Conservation (phyloP, 2,329 filamentous ascomycete species). For the Fusarium oligoseptatum region DNA sequence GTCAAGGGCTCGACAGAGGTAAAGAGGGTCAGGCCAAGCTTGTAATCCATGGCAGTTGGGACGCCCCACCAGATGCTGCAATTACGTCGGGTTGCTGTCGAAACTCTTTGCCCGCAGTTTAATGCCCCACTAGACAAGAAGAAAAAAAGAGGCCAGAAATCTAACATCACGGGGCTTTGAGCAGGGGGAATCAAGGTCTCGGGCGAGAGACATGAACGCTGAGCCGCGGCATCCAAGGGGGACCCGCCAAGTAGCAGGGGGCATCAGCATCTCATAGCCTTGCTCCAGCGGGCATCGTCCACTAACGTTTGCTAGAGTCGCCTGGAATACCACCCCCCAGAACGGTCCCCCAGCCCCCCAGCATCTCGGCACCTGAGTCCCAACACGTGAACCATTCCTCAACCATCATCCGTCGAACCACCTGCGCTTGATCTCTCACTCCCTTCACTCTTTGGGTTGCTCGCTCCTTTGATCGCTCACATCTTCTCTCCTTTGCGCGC, state of each 20-base stretch:
- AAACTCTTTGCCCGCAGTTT: slow-evolving; percentile 6
- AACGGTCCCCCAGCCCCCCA: no score
- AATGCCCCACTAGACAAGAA: slow-evolving; percentile 1
- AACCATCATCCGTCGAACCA: no score
- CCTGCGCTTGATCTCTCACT: no score
- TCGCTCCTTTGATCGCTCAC: no score
- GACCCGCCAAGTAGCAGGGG: slow-evolving; percentile 22
- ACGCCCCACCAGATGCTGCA: slow-evolving; percentile 24
- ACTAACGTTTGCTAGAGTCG: slow-evolving; percentile 8
- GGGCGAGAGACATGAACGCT: slow-evolving; percentile 6
- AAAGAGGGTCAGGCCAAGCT: not conserved
- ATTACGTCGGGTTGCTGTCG: slow-evolving; percentile 29
- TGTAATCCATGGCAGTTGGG: slow-evolving; percentile 17
- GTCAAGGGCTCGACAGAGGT: not conserved
- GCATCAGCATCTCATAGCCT: not conserved
- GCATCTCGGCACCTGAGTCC: no score
- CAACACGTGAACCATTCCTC: no score
- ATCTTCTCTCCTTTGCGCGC: no score
- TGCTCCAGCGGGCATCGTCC: not conserved
- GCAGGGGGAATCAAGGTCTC: slow-evolving; percentile 3
- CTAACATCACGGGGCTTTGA: slow-evolving; percentile 5
- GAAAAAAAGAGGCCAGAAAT: slow-evolving; percentile 9
- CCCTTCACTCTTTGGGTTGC: no score
- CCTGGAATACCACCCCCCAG: slow-evolving; percentile 22
- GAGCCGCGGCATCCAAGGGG: slow-evolving; percentile 33